Evolutionary conservation across 257 asterid genomes (phyloP), one percentile per base, ranked within the genome.

Genomic region (Nicotiana otophora): DNA sequence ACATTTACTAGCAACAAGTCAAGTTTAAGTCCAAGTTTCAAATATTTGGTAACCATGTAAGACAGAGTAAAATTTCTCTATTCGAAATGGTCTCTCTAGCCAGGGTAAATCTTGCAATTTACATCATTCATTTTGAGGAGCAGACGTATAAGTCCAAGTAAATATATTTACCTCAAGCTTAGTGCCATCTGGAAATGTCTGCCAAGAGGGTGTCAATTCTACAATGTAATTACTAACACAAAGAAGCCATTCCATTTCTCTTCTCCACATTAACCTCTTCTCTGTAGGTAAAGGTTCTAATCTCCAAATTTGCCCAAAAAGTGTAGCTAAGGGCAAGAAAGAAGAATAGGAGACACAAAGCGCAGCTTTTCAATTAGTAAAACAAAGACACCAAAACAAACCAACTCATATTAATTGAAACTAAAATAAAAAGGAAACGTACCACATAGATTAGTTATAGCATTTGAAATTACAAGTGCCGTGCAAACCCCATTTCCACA

Each of bases 271-370:
- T 66, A 78, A 34, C 84, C 87, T 92, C 90, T 94, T 94, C 83
- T 87, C 89, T 4, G 46, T 16, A 5, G 89, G 81, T 67, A 94
- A 82, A 79, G 97, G 98, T 84, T 94, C 98, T 78, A 94, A 83
- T 83, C 98, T 91, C 96, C 98, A 94, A 76, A 94, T 85, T 91
- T 94, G 96, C 82, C 97, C 98, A 68, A 94, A 94, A 62, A 91
- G 75, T 15, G 97, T 88, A 83, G 97, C 98, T 94, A 85, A 85
- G 42, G 36, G 46, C 46, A 36, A 57, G 55, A 17, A 1, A 19
- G 16, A 28, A 31, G 2, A 31, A 31, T 62, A 16, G 76, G 61
- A 17, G 26, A 75, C 74, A 72, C 5, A 10, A 75, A 12, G 11
- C 1, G 46, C 20, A 6, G 1, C 0, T 48, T 74, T 48, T 23